These are phyloP conservation scores for Sarocladium oryzae DNA, from an alignment of 2,329 filamentous ascomycete species.

Conservation along the genomic window DNA sequence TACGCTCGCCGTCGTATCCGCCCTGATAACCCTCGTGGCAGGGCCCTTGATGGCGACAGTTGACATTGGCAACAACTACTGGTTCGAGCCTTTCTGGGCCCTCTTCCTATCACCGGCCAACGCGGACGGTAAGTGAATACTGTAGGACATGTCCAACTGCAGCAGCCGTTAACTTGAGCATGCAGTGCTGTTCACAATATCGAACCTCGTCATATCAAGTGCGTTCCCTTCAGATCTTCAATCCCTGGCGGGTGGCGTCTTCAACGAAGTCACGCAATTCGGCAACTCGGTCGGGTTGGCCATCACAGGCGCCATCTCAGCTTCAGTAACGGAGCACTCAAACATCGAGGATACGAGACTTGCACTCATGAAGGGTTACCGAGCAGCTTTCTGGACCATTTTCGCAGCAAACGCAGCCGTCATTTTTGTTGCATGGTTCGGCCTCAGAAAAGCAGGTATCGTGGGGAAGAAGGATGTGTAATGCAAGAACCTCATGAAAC, in stretches of 20 bases:
- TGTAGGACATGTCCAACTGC: too few species aligned
- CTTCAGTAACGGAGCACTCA: conserved; percentile 35
- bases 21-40: conserved; percentile 36
- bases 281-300: conserved; percentile 48
- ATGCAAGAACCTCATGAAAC: too few species aligned
- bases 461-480: conserved; percentile 40
- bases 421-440: conserved; percentile 23
- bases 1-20: conserved; percentile 31
- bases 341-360: conserved; percentile 16
- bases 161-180: too few species aligned
- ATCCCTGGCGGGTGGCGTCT: conserved; percentile 52
- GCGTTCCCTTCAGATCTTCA: conserved; percentile 48
- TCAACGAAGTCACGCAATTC: conserved; percentile 52
- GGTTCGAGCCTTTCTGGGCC: conserved; percentile 38
- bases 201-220: conserved; percentile 46
- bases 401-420: conserved; percentile 38
- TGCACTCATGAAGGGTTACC: conserved; percentile 43
- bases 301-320: conserved; percentile 41
- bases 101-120: conserved; percentile 37
- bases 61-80: conserved; percentile 41
- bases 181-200: conserved; percentile 43
- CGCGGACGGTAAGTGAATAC: conserved; percentile 29
- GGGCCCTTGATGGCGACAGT: conserved; percentile 50
- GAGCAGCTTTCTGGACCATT: conserved; percentile 46
- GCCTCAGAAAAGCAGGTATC: conserved; percentile 38